A percentile compares a stretch with the other conserved stretches of the same genome.
phyloP scores from a whole-genome alignment of 306 rosid genomes.

The Erythrophleum fordii region DNA sequence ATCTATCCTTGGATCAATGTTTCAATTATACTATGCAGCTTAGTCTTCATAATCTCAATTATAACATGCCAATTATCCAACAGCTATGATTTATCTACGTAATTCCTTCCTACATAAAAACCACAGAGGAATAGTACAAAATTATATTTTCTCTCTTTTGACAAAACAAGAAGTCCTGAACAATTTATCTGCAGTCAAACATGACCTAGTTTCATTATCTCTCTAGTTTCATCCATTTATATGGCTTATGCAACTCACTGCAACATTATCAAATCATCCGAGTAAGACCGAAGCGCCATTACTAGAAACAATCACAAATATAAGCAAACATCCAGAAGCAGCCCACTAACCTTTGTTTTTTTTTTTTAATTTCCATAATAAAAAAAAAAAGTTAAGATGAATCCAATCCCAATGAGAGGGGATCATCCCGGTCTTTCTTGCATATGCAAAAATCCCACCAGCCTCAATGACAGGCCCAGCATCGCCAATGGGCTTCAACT shows the following conservation, averaged over 20 bases:
- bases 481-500: conserved; percentile 87
- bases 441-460: conserved; percentile 92
- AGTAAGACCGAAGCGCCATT: background rate
- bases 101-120: background rate
- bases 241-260: background rate
- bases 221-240: background rate
- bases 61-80: background rate
- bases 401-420: conserved; percentile 48
- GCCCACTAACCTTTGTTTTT: conserved; percentile 3
- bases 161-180: background rate
- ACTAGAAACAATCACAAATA: background rate
- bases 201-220: background rate
- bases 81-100: background rate
- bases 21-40: background rate
- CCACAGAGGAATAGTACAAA: background rate
- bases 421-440: conserved; percentile 92
- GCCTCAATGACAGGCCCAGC: conserved; percentile 93
- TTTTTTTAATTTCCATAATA: background rate
- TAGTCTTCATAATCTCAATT: background rate
- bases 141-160: background rate
- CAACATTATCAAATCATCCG: background rate
- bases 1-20: background rate
- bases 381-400: background rate
- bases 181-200: background rate
- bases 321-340: conserved; percentile 3